Evolutionary conservation across 2,329 filamentous ascomycete species (phyloP), one percentile per base, ranked within the genome.

Genomic region (Plenodomus lindquistii): DNA sequence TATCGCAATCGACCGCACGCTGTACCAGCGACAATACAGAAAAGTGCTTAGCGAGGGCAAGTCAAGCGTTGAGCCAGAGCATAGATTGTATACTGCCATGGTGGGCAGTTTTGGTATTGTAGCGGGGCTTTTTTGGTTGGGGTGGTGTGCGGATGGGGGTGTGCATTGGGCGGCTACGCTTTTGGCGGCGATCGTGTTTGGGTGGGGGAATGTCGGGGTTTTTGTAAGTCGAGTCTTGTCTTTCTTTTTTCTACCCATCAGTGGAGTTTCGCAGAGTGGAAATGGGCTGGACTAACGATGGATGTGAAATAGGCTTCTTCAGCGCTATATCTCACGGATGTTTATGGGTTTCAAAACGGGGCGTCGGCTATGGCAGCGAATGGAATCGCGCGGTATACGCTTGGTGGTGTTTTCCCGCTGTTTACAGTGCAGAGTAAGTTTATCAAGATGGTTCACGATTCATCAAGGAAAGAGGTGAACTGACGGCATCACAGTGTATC

Each of bases 51-150:
- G 54, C 3, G 45, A 63, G 39, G 71, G 71, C 13, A 43, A 56
- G 5, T 20, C 8, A 8, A 37, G 65, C 20, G 73, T 78, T 0
- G 75, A 75, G 0, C 82, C 83, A 0, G 83, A 87, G 65, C 73
- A 85, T 50, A 73, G 84, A 0, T 70, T 87, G 10, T 81, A 83
- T 48, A 76, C 78, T 1, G 81, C 82, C 15, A 84, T 85, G 79
- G 66, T 84, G 8, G 83, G 82, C 1, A 80, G 80, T 49, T 37
- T 82, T 13, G 77, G 79, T 0, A 64, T 85, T 6, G 80, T 81
- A 0, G 42, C 81, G 0, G 77, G 77, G 0, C 62, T 86, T 9
- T 85, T 85, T 59, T 84, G 83, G 81, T 84, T 84, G 54, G 81
- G 77, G 0, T 86, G 83, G 83, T 78, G 79, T 1, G 78, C 80